Evolutionary conservation across 805 yeast species (phyloP).

Genomic region (Kodamaea laetipori): DNA sequence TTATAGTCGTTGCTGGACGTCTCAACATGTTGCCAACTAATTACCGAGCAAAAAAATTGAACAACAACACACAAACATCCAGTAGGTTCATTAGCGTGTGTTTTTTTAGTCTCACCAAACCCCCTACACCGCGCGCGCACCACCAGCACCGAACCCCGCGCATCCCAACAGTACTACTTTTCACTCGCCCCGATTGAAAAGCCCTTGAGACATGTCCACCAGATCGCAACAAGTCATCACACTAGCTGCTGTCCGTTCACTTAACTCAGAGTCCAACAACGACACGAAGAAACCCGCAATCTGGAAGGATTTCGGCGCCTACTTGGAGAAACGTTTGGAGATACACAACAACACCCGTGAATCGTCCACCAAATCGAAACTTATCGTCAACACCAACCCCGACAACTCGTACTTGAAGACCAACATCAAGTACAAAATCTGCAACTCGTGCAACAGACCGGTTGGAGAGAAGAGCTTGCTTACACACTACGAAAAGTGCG

Average conservation of each 20-base stretch:
- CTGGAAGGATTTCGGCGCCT: conserved; percentile 49
- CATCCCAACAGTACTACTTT: background rate
- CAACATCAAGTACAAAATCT: conserved; percentile 39
- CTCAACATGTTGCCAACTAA: conserved; percentile 52
- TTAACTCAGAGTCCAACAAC: conserved; percentile 21
- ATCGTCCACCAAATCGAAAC: conserved; percentile 22
- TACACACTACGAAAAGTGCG: conserved; percentile 38
- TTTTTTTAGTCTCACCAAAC: background rate
- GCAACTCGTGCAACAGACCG: conserved; percentile 43
- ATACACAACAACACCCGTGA: conserved; percentile 25
- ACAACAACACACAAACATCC: conserved; percentile 11
- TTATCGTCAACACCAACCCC: conserved; percentile 25
- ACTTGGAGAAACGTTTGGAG: conserved; percentile 41
- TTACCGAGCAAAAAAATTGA: conserved; percentile 13
- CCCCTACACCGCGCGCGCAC: background rate
- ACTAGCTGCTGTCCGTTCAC: conserved; percentile 28
- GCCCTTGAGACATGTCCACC: conserved; percentile 21
- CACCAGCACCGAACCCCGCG: background rate
- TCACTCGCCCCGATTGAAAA: conserved; percentile 1
- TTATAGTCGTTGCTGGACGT: conserved; percentile 69
- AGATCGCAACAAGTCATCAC: conserved; percentile 29
- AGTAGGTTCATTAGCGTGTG: conserved; percentile 2
- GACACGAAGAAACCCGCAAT: conserved; percentile 30
- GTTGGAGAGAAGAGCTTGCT: conserved; percentile 38
- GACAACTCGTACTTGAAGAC: conserved; percentile 34